phyloP scores from a whole-genome alignment of 345 rosid species.

The Psidium guajava region DNA sequence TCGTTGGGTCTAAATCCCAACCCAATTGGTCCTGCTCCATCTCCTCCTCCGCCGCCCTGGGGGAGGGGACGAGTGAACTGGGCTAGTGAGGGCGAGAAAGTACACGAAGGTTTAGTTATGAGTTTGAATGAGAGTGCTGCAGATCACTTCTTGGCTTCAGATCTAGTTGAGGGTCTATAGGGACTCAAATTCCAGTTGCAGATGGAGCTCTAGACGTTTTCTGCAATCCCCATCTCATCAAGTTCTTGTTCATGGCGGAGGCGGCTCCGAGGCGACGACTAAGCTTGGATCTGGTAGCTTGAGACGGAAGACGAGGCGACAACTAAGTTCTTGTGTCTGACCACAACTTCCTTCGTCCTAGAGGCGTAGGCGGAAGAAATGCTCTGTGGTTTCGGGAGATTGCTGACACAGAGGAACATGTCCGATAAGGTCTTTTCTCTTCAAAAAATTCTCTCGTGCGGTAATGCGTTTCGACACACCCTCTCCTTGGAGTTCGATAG shows the following conservation, averaged over 20 bases:
- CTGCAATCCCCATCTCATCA: not conserved
- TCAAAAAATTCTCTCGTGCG: not conserved
- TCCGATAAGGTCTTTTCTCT: not conserved
- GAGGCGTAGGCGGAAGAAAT: not conserved
- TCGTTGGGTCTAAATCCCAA: not conserved
- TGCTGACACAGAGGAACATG: not conserved
- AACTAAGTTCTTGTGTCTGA: not conserved
- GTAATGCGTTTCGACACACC: not conserved
- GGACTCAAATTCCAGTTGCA: too few relatives aligned
- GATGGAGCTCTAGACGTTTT: too few relatives aligned
- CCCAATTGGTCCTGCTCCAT: too few relatives aligned
- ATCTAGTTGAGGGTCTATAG: too few relatives aligned
- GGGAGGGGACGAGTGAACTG: too few relatives aligned
- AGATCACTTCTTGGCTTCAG: too few relatives aligned
- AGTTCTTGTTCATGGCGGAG: not conserved
- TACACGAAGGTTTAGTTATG: too few relatives aligned
- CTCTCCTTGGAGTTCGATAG: not conserved
- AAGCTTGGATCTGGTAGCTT: not conserved
- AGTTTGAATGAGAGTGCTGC: too few relatives aligned
- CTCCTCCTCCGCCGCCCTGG: not conserved
- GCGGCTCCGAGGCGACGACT: not conserved
- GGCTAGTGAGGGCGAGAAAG: too few relatives aligned
- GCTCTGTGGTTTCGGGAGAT: not conserved
- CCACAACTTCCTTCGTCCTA: not conserved
- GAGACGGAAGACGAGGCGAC: not conserved